phyloP scores from a whole-genome alignment of 495 filamentous ascomycete species.

The Neurospora sp. region DNA sequence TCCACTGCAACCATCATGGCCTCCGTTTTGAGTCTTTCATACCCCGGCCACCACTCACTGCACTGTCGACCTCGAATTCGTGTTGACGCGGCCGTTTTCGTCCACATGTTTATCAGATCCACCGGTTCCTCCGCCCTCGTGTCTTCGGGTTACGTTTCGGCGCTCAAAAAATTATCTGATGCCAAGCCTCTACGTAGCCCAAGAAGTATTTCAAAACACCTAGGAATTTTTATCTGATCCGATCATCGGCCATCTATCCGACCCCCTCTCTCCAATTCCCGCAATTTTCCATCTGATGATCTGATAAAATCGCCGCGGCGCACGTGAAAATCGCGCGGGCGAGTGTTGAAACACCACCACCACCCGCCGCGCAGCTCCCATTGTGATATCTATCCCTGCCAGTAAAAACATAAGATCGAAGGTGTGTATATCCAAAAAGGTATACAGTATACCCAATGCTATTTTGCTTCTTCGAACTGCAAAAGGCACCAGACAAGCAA shows the following conservation, averaged over 20 bases:
- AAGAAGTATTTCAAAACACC: not conserved
- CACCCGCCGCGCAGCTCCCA: not conserved
- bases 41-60: not conserved
- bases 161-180: not conserved
- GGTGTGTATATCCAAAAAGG: not conserved
- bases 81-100: not conserved
- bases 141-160: not conserved
- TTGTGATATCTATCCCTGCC: not conserved
- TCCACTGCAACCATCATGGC: not conserved
- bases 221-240: not conserved
- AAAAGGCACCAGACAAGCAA: not conserved
- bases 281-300: not conserved
- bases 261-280: not conserved
- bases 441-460: not conserved
- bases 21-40: not conserved
- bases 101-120: not conserved
- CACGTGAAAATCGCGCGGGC: not conserved
- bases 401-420: not conserved
- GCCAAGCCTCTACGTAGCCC: not conserved
- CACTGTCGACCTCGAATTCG: not conserved
- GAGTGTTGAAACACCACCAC: not conserved
- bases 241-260: not conserved
- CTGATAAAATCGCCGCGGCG: not conserved
- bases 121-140: not conserved
- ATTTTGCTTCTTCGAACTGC: not conserved